Evolutionary conservation across 805 yeast genomes (phyloP), one percentile per base, ranked within the genome.

Genomic region (Myxozyma udenii): DNA sequence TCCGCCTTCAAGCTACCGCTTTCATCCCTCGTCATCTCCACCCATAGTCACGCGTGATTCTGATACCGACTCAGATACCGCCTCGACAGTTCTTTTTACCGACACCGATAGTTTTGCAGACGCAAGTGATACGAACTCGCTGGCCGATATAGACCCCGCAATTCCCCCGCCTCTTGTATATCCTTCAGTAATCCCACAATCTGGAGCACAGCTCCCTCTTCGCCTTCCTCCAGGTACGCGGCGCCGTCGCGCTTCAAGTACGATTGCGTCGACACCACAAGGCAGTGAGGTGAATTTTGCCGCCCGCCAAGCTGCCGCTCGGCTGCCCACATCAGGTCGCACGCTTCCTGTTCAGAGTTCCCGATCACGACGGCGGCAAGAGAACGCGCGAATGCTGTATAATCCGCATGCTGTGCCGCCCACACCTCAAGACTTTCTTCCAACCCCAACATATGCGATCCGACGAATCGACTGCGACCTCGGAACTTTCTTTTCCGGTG

Each of bases 371-470:
- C 37, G 60, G 36, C 43, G 60, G 24, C 49, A 48, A n/a, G 60
- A 55, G 41, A 55, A 55, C 21, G 58, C 53, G 18, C 60, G 58
- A 21, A 55, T 55, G 60, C 18, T 55, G 43, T 33, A 53, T 24
- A 55, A 55, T 40, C 60, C 58, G 2, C 60, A 55, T 28, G 60
- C 60, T 1, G 60, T 55, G 6, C 54, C 55, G 22, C 60, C 60
- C 1, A 12, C 21, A 19, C 51, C 57, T 1, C 40, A 48, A 25
- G 60, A 55, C 40, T 53, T 26, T 33, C 40, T 48, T 30, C 60
- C 58, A 12, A 26, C 37, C 4, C 60, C 58, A 21, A 39, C 42
- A 11, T 55, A 55, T 21, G 54, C 58, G 6, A 28, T 47, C 24
- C 59, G 59, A 9, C 22, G 58, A 24, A 53, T 50, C 14, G 59